These are phyloP conservation scores for Radiomyces spectabilis DNA, from an alignment of 192 early-diverging fungal genomes.

Conservation along the genomic window DNA sequence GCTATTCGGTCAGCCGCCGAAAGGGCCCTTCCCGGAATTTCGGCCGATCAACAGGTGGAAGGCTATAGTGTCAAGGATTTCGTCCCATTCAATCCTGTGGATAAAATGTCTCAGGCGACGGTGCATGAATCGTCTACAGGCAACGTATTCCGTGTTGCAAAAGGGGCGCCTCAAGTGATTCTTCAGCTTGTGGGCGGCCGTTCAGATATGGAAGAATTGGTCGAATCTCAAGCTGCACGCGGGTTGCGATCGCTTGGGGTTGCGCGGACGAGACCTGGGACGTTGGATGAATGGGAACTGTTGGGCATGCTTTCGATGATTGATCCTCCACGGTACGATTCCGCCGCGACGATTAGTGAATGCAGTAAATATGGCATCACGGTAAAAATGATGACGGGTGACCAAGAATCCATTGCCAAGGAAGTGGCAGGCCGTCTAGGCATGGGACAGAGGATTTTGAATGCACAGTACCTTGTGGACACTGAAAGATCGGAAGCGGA, in stretches of 20 bases:
- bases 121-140: slow-evolving; percentile 42
- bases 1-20: slow-evolving; percentile 63
- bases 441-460: slow-evolving; percentile 58
- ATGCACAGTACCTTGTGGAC: slow-evolving; percentile 50
- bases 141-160: slow-evolving; percentile 52
- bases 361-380: slow-evolving; percentile 55
- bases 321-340: slow-evolving; percentile 63
- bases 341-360: slow-evolving; percentile 57
- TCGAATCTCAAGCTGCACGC: slow-evolving; percentile 52
- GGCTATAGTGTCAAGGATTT: slow-evolving; percentile 62
- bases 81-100: slow-evolving; percentile 65
- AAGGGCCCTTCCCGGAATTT: slow-evolving; percentile 36
- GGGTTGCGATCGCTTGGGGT: slow-evolving; percentile 71
- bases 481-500: slow-evolving; percentile 34
- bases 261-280: slow-evolving; percentile 41
- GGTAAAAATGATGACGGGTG: slow-evolving; percentile 79
- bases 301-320: slow-evolving; percentile 59
- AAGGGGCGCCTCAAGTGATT: slow-evolving; percentile 74
- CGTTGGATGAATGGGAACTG: slow-evolving; percentile 45
- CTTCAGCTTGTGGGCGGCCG: slow-evolving; percentile 42
- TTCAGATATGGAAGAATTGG: slow-evolving; percentile 42
- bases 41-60: slow-evolving; percentile 44
- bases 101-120: slow-evolving; percentile 64
- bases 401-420: slow-evolving; percentile 68
- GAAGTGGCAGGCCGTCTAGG: slow-evolving; percentile 64